Evolutionary conservation across 2,329 filamentous ascomycete species (phyloP), one percentile per base, ranked within the genome.

Genomic region (Ophiostoma himal-ulmi): DNA sequence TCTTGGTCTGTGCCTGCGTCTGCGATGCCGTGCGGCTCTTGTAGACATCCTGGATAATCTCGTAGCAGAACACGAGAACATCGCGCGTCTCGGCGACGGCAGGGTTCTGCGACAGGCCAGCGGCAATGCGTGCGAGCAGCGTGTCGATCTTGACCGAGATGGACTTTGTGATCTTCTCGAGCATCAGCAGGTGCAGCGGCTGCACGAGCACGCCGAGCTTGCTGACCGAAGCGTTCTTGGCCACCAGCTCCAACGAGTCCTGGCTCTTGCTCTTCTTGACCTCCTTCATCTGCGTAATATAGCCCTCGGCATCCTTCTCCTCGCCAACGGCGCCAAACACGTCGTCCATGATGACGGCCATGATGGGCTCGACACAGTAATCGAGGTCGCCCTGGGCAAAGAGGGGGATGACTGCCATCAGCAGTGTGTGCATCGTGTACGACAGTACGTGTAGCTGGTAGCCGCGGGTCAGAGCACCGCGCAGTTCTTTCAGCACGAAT

Each of bases 181-280:
- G 84, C 52, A 99, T 81, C 26, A 99, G 83, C 8, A 88, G 84
- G 75, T 92, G 91, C 66, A 98, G 70, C 1, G 95, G 96, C 69
- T 85, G 85, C 68, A 97, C 85, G 4, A 99, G 86, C 68, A 90
- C 87, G 67, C 90, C 88, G 6, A 98, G 84, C 70, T 89, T 88
- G 68, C 81, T 83, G 34, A 97, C 83, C 1, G 93, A 94, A 1
- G 92, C 89, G 67, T 89, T 93, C 76, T 90, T 92, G 36, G 95
- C 91, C 74, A 98, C 85, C 20, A 98, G 83, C 78, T 98, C 94
- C 89, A 98, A 96, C 0, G 95, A 96, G 77, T 99, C 96, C 76
- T 94, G 96, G 77, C 94, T 97, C 83, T 98, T 99, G 83, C 92
- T 97, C 79, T 92, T 95, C 82, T 97, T 98, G 70, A 99, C 90